Evolutionary conservation across 176 grass and related monocot species (phyloP).

Genomic region (Triticum urartu): DNA sequence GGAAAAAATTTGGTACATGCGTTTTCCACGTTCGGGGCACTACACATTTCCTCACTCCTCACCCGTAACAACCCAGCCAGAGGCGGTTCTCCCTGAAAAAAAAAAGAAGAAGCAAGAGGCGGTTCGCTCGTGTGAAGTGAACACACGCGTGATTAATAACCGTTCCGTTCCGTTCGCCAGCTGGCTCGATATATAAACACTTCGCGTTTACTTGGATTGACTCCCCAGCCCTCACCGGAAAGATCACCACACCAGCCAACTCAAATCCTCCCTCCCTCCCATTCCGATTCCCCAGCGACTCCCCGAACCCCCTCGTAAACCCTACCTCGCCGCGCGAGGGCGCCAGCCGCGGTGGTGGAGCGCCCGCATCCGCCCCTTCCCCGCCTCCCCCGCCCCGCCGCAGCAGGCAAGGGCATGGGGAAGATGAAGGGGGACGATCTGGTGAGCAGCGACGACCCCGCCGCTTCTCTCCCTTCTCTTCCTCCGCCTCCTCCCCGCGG

Average conservation of each 20-base stretch:
- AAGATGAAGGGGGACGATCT: constrained; percentile 59
- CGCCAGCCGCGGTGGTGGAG: neutral
- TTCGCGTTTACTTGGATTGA: neutral
- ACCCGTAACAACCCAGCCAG: no score
- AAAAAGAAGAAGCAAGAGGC: no score
- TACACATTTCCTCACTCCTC: no score
- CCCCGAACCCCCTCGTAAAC: neutral
- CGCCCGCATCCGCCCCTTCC: neutral
- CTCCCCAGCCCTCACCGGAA: neutral
- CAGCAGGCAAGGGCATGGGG: constrained; percentile 26
- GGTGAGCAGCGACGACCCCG: constrained; percentile 26
- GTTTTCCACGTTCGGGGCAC: no score
- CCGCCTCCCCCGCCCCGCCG: constrained; percentile 15
- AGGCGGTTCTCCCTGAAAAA: no score
- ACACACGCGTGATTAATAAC: no score
- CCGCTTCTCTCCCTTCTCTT: neutral
- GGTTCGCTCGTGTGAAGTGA: no score
- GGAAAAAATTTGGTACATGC: no score
- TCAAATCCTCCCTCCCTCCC: neutral
- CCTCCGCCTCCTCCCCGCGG: neutral
- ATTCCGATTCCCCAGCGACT: neutral
- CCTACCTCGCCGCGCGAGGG: neutral
- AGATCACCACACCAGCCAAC: neutral
- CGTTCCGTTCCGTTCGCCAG: neutral
- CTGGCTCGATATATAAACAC: neutral